Percentiles rank a stretch among this genome's conserved stretches.
Evolutionary conservation across 1,284 basidiomycete species (phyloP).

Genomic region (Trichosporon faecale): DNA sequence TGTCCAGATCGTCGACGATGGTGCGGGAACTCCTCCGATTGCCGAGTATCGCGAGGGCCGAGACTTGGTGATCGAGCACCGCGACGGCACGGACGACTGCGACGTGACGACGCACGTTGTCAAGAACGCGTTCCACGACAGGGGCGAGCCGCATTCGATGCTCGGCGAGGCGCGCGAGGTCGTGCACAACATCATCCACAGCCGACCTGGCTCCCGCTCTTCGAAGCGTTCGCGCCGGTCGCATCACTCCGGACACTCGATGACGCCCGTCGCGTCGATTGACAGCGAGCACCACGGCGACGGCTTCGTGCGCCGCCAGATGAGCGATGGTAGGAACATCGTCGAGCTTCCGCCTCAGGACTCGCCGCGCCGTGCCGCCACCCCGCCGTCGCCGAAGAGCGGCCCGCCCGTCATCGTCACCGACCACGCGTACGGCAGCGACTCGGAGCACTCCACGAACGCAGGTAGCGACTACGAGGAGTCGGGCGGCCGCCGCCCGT

Average conservation of each 20-base stretch:
- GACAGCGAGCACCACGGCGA: not conserved
- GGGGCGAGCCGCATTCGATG: constrained; percentile 1
- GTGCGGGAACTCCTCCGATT: constrained; percentile 38
- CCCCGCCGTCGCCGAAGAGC: not conserved
- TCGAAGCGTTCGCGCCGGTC: not conserved
- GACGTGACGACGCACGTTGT: constrained; percentile 10
- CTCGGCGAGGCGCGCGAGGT: not conserved
- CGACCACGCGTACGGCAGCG: not conserved
- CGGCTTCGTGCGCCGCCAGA: not conserved
- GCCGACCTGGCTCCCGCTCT: not conserved
- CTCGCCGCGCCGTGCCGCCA: not conserved
- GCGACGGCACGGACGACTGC: constrained; percentile 57
- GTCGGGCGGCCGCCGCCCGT: constrained; percentile 16
- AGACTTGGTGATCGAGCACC: constrained; percentile 64
- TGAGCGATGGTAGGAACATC: not conserved
- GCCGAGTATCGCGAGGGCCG: constrained; percentile 68
- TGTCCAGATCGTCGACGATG: constrained; percentile 25
- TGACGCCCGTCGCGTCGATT: not conserved
- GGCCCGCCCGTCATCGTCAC: not conserved
- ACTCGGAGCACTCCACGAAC: constrained; percentile 24
- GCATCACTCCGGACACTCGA: not conserved
- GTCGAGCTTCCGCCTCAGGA: constrained; percentile 2
- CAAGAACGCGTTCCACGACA: not conserved
- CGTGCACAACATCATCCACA: constrained; percentile 5
- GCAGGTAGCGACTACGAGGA: constrained; percentile 19